Evolutionary conservation across 345 rosid genomes (phyloP).

Genomic region (Acer yangbiense): DNA sequence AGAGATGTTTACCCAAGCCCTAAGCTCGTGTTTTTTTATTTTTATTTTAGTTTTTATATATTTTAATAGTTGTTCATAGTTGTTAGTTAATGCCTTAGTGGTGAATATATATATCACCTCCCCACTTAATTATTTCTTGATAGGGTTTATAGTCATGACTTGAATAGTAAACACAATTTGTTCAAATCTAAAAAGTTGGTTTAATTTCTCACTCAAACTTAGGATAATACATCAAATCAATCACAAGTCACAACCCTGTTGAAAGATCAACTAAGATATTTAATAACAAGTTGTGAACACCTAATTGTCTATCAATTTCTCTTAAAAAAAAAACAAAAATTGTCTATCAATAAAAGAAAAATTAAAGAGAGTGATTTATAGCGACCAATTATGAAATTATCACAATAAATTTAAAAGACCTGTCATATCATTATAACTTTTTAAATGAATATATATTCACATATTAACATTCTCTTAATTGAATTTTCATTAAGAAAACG

Average conservation of each 20-base stretch:
- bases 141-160: background rate
- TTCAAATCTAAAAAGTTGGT: background rate
- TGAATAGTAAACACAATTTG: background rate
- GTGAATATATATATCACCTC: background rate
- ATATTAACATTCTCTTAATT: background rate
- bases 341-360: background rate
- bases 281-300: constrained; percentile 7
- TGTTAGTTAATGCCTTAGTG: background rate
- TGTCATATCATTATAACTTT: background rate
- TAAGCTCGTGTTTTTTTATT: no score
- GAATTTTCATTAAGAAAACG: background rate
- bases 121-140: constrained; percentile 4
- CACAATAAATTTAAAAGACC: background rate
- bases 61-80: background rate
- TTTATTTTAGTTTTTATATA: background rate
- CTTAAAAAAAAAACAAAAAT: no score
- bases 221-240: background rate
- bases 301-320: background rate
- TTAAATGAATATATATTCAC: no score
- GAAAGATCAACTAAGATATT: background rate
- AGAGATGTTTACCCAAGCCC: no score
- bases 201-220: background rate
- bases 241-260: background rate
- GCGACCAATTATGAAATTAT: background rate
- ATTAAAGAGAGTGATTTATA: background rate